Evolutionary conservation across 164 flowering plant species (phyloP).

Genomic region (Nymphaea thermarum): DNA sequence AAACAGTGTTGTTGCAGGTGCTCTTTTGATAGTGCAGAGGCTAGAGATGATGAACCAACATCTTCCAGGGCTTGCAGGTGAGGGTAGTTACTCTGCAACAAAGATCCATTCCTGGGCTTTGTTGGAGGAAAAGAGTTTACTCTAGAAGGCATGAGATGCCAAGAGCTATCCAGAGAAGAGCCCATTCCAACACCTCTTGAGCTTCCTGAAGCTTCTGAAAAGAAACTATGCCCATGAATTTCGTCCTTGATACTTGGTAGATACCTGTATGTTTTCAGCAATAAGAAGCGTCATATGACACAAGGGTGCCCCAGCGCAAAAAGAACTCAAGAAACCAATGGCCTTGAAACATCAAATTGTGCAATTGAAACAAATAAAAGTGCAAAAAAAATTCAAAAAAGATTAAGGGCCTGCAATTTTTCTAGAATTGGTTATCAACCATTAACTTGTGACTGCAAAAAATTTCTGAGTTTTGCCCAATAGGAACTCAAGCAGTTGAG

Average conservation of each 20-base stretch:
- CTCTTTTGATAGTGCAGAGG: conserved; percentile 21
- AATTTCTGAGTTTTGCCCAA: too few species aligned
- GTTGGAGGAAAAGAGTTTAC: conserved; percentile 33
- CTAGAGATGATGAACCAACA: conserved; percentile 13
- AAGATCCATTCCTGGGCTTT: conserved; percentile 32
- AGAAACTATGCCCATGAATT: conserved; percentile 50
- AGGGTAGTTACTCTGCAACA: conserved; percentile 33
- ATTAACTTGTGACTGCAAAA: too few species aligned
- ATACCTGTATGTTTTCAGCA: conserved; percentile 29
- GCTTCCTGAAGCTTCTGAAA: conserved; percentile 57
- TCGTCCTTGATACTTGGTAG: conserved; percentile 37
- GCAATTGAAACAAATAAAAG: not conserved
- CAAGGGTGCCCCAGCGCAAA: not conserved
- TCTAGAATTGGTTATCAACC: too few species aligned
- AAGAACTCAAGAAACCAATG: not conserved
- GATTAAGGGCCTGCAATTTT: too few species aligned
- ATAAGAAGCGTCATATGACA: not conserved
- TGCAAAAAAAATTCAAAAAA: too few species aligned
- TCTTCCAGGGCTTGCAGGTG: conserved; percentile 24
- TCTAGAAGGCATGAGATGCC: conserved; percentile 51
- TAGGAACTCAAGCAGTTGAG: too few species aligned
- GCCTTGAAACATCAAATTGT: not conserved
- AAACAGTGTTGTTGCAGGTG: conserved; percentile 29
- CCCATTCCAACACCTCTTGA: conserved; percentile 37
- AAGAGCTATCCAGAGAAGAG: conserved; percentile 32